Conservation (phyloP, 1,284 basidiomycete species). For the Rhodotorula glutinis region DNA sequence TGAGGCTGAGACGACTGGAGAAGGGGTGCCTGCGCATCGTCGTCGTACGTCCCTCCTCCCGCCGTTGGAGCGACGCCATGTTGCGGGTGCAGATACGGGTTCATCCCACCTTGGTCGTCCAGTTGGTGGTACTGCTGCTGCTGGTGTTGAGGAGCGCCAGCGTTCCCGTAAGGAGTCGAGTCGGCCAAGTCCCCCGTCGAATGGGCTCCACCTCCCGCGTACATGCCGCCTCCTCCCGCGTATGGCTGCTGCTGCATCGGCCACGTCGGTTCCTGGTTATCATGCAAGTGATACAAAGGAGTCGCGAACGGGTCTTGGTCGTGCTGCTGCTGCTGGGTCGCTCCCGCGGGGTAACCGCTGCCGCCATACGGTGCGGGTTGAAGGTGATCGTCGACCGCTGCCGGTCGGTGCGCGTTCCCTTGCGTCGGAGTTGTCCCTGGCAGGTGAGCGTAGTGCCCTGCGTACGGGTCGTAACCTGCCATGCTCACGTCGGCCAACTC, state of each 20-base stretch:
- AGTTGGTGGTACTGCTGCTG: background rate
- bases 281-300: background rate
- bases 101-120: background rate
- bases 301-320: constrained; percentile 3
- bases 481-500: no score
- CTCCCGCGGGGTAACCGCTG: background rate
- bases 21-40: constrained; percentile 20
- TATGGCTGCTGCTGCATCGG: background rate
- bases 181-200: no score
- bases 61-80: background rate
- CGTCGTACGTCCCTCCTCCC: constrained; percentile 15
- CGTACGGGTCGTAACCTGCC: constrained; percentile 10
- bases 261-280: constrained; percentile 3
- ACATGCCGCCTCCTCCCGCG: no score
- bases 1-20: background rate
- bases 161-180: no score
- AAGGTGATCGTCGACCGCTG: background rate
- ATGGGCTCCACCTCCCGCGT: no score
- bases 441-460: background rate
- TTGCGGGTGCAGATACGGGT: background rate
- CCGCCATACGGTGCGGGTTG: background rate
- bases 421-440: background rate
- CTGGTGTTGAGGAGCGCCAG: background rate
- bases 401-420: background rate
- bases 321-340: background rate